phyloP scores from a whole-genome alignment of 371 early-diverging fungal species.

The Lichtheimia ornata region DNA sequence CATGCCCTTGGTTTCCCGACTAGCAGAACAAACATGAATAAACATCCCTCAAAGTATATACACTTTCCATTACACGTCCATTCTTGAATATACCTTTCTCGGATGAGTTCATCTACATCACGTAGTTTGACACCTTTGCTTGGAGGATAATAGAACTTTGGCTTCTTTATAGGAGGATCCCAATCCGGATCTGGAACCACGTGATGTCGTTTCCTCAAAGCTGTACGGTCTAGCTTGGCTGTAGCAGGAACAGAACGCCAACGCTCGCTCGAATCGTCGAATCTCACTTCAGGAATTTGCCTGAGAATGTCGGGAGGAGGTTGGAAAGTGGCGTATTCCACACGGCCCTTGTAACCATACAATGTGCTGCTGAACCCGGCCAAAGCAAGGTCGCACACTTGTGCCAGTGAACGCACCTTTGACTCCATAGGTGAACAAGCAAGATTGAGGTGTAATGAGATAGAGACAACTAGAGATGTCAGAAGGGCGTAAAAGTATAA shows the following conservation, averaged over 20 bases:
- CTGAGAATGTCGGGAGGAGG: slow-evolving; percentile 14
- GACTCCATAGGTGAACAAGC: slow-evolving; percentile 4
- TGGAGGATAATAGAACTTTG: slow-evolving; percentile 6
- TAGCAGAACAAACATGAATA: background rate
- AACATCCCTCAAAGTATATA: background rate
- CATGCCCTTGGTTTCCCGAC: slow-evolving; percentile 9
- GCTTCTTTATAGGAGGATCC: slow-evolving; percentile 9
- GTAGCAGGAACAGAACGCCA: slow-evolving; percentile 12
- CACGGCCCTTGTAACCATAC: slow-evolving; percentile 15
- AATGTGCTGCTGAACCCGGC: slow-evolving; percentile 5
- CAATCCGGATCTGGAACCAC: slow-evolving; percentile 16
- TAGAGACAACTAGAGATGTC: too few species aligned
- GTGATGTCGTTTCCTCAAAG: slow-evolving; percentile 14
- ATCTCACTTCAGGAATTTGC: slow-evolving; percentile 4
- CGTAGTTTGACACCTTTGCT: slow-evolving; percentile 19
- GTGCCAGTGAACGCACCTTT: slow-evolving; percentile 2
- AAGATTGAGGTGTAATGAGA: too few species aligned
- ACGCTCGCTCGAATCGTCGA: slow-evolving; percentile 10
- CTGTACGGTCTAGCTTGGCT: slow-evolving; percentile 7
- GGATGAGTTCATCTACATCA: slow-evolving; percentile 11
- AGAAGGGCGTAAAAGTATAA: background rate
- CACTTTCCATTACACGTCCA: too few species aligned
- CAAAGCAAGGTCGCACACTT: slow-evolving; percentile 3
- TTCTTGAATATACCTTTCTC: slow-evolving; percentile 14
- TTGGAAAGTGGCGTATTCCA: slow-evolving; percentile 18